Percentiles rank a stretch among this genome's conserved stretches.
Conservation (phyloP, 75 land plant genomes). For the Selaginella moellendorffii region DNA sequence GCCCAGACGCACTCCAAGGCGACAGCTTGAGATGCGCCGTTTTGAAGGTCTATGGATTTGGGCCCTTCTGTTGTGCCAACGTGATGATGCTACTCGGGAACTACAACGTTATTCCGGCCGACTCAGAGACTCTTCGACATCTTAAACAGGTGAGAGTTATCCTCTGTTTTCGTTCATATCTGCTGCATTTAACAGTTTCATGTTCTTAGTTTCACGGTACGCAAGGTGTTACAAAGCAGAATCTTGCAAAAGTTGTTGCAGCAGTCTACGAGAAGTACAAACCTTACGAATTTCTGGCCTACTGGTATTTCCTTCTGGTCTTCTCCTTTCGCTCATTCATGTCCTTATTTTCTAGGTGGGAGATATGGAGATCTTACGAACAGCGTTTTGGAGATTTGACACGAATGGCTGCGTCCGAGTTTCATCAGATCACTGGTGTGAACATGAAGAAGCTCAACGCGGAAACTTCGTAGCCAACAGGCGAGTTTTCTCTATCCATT, state of each 20-base stretch:
- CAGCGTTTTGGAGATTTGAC: constrained; percentile 36
- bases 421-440: constrained; percentile 32
- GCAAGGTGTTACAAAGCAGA: constrained; percentile 8
- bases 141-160: constrained; percentile 19
- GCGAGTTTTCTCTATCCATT: too few relatives aligned
- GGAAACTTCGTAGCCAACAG: too few relatives aligned
- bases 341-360: constrained; percentile 29
- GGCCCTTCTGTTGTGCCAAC: constrained; percentile 40
- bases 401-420: constrained; percentile 29
- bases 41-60: constrained; percentile 28
- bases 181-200: too few relatives aligned
- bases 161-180: not conserved
- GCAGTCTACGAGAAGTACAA: constrained; percentile 32
- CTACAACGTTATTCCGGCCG: constrained; percentile 32
- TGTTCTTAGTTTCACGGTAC: constrained; percentile 30
- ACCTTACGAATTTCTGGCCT: constrained; percentile 50
- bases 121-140: constrained; percentile 44
- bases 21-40: constrained; percentile 12
- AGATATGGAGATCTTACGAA: constrained; percentile 40
- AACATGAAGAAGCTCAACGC: constrained; percentile 30
- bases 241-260: constrained; percentile 19
- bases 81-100: constrained; percentile 45
- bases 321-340: not conserved
- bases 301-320: constrained; percentile 38
- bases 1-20: not conserved